phyloP scores from a whole-genome alignment of 129 eudicot species.

The Daucus carota region DH1_v3.0 NC_030381.2:39879501-39880000 shows the following conservation, averaged over 20 bases:
- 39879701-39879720: not conserved
- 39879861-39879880: not conserved
- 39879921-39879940: not conserved
- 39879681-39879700: not conserved
- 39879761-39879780: not conserved
- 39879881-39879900: not conserved
- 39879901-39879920: not conserved
- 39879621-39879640: not conserved
- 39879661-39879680: not conserved
- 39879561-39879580: constrained; percentile 70
- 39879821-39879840: not conserved
- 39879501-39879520: constrained; percentile 80
- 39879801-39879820: not conserved
- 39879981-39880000: constrained; percentile 2
- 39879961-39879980: not conserved
- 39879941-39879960: not conserved
- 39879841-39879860: not conserved
- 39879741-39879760: not conserved
- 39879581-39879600: constrained; percentile 29
- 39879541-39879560: constrained; percentile 81
- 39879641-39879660: not conserved
- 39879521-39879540: constrained; percentile 61
- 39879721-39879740: not conserved
- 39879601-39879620: not conserved
- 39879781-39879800: not conserved